Percentiles rank a stretch among this genome's conserved stretches.
Evolutionary conservation across 2,329 filamentous ascomycete genomes (phyloP).

Genomic region (Aspergillus tanneri): DNA sequence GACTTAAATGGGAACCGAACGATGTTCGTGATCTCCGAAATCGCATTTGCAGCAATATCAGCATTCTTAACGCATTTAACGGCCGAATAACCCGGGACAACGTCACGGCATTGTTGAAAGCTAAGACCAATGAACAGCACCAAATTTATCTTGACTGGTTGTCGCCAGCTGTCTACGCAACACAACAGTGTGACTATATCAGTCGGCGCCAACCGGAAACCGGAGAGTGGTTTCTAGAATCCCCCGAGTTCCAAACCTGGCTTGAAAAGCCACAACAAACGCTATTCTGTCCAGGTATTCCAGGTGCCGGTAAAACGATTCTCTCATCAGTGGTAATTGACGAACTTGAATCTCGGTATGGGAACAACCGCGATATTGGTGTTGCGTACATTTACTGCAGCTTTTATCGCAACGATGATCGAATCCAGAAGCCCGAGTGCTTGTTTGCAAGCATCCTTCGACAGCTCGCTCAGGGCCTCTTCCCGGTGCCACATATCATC

Average conservation of each 20-base stretch:
- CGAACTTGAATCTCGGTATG: background rate
- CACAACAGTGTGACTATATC: conserved; percentile 19
- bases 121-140: no score
- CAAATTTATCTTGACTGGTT: conserved; percentile 21
- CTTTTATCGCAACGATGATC: conserved; percentile 41
- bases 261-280: conserved; percentile 2
- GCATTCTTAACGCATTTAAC: no score
- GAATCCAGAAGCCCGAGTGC: conserved; percentile 27
- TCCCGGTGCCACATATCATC: conserved; percentile 28
- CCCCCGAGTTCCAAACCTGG: conserved; percentile 18
- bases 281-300: conserved; percentile 20
- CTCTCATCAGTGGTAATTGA: conserved; percentile 12
- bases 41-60: no score
- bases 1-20: no score
- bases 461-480: conserved; percentile 33
- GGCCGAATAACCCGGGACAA: no score
- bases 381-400: conserved; percentile 53
- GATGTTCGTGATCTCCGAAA: no score
- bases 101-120: no score
- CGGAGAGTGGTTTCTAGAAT: conserved; percentile 24
- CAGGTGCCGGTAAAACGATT: conserved; percentile 23
- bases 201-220: conserved; percentile 14
- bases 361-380: conserved; percentile 21
- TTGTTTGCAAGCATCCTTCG: conserved; percentile 40
- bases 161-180: conserved; percentile 7